Percentiles rank a stretch among this genome's conserved stretches.
Evolutionary conservation across 2,329 filamentous ascomycete species (phyloP).

Genomic region (Biscogniauxia mediterranea): DNA sequence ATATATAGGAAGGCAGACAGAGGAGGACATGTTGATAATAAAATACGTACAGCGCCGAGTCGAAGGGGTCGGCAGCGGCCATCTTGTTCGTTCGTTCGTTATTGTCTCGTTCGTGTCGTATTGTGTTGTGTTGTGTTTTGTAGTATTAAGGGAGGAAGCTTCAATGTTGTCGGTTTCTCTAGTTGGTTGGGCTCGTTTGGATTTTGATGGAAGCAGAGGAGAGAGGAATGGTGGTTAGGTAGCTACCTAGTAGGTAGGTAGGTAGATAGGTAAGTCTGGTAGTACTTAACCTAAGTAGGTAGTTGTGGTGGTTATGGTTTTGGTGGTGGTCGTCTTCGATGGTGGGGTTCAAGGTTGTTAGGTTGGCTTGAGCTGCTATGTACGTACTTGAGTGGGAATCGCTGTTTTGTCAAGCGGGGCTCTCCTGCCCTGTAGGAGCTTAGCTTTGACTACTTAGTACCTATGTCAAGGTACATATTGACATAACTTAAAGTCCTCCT

Average conservation of each 20-base stretch:
- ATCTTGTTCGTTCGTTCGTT: constrained; percentile 31
- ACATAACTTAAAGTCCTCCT: no score
- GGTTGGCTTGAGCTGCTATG: not conserved
- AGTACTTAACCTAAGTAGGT: no score
- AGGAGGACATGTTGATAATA: not conserved
- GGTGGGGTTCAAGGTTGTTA: not conserved
- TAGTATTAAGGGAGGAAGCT: no score
- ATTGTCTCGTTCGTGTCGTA: no score
- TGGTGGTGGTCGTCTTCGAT: not conserved
- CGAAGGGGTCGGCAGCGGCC: constrained; percentile 64
- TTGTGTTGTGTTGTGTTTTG: no score
- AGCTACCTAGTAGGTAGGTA: no score
- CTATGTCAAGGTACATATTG: no score
- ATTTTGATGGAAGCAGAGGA: not conserved
- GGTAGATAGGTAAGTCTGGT: no score
- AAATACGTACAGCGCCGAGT: constrained; percentile 68
- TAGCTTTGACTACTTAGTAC: not conserved
- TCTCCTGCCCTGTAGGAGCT: not conserved
- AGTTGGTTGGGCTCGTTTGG: not conserved
- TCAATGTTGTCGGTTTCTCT: not conserved
- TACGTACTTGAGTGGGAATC: not conserved
- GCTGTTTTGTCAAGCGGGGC: not conserved
- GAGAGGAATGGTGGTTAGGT: no score
- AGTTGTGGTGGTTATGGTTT: not conserved
- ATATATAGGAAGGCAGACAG: constrained; percentile 5